These are phyloP conservation scores for Novymonas esmeraldas DNA, from an alignment of 208 protist species.

Conservation along the genomic window DNA sequence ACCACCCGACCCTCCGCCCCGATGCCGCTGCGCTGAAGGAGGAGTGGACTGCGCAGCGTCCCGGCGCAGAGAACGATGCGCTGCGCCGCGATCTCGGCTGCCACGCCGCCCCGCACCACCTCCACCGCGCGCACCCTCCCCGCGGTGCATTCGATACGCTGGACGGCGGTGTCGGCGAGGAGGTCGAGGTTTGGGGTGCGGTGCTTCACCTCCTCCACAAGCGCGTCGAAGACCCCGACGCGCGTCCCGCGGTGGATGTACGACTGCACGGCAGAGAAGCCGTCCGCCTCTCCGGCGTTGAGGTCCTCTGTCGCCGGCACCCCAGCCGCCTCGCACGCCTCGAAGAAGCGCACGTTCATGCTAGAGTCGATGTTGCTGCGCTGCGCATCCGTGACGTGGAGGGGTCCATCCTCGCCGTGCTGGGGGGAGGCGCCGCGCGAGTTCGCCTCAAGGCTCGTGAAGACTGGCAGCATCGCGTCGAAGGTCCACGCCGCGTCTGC, in stretches of 20 bases:
- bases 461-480: constrained; percentile 55
- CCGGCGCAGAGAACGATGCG: constrained; percentile 57
- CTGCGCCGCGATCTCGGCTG: constrained; percentile 5
- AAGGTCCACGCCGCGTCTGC: constrained; percentile 50
- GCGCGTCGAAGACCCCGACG: constrained; percentile 57
- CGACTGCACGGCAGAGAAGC: constrained; percentile 66
- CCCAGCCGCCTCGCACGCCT: constrained; percentile 78
- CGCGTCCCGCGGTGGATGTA: constrained; percentile 44
- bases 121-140: constrained; percentile 29
- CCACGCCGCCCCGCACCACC: constrained; percentile 3
- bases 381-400: constrained; percentile 44
- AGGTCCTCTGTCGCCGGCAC: constrained; percentile 49
- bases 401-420: constrained; percentile 51
- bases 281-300: constrained; percentile 54
- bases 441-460: constrained; percentile 54
- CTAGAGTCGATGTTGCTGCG: constrained; percentile 58
- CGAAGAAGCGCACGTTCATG: constrained; percentile 84
- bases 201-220: constrained; percentile 34
- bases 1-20: constrained; percentile 38
- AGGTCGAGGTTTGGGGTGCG: constrained; percentile 48
- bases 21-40: constrained; percentile 71
- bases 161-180: constrained; percentile 27
- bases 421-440: constrained; percentile 22
- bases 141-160: constrained; percentile 39
- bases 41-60: constrained; percentile 52